Base-by-base conservation (phyloP, 2,329 filamentous ascomycete genomes). In the Claviceps purpurea region DNA sequence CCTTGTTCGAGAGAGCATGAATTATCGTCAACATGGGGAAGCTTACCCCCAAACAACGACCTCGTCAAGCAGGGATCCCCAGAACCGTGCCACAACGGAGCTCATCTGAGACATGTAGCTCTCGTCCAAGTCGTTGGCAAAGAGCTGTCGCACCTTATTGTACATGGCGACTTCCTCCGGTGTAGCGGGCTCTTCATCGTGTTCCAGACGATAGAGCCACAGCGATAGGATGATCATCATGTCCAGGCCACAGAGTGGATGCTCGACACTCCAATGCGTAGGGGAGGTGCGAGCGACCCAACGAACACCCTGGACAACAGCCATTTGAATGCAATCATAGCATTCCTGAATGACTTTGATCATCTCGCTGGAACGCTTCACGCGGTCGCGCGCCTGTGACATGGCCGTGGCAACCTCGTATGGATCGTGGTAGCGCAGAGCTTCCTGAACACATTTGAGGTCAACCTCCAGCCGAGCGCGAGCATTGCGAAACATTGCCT, bases 1-100 rank as follows among this genome's bases (percentile, higher is more conserved):
- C 45, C 4, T 20, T 37, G 7, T n/a, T 6, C 8, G 50, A 50
- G 42, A 44, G 16, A 14, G 30, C 45, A 16, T 34, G 37, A 10
- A n/a, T 38, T 22, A 11, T 22, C n/a, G 41, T 34, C 5, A 30
- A 18, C 11, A 26, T 10, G 4, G 14, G 2, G 11, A 34, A 46
- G 86, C 89, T 81, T 84, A 95, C 89, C 93, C 93, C 93, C 93
- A 97, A 55, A 98, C 93, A 60, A 97, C 91, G 57, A 97, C 93
- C 71, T 96, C 93, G 65, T 97, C 93, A 58, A 97, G 83, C 85
- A 97, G 96, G 57, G 89, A 91, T 61, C 91, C 93, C 93, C 93
- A 98, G 46, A 97, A 81, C 62, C 88, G 83, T 56, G 91, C 90
- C 44, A 98, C 91, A 50, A 89, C 89, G n/a, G 90, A 93, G 73